Evolutionary conservation across 768 basidiomycete species (phyloP).

Genomic region (Tricholoma flavovirens): DNA sequence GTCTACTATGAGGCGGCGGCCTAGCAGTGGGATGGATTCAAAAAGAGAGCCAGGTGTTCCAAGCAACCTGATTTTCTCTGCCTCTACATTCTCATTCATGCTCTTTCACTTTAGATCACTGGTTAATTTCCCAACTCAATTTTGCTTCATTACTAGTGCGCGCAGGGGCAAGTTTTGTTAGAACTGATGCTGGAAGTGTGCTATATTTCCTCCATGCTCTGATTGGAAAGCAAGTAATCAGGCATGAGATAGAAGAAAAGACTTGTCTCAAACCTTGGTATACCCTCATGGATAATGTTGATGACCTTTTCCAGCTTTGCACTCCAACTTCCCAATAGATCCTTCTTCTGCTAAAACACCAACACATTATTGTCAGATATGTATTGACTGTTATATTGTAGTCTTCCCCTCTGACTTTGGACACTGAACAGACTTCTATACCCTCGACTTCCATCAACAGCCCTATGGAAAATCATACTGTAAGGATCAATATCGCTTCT

Average conservation of each 20-base stretch:
- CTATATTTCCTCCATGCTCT: conserved; percentile 98
- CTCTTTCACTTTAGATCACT: conserved; percentile 89
- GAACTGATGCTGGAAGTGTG: conserved; percentile 74
- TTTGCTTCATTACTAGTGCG: conserved; percentile 60
- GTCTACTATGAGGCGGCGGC: conserved; percentile 33
- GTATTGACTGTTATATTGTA: too few relatives aligned
- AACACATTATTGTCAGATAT: conserved; percentile 75
- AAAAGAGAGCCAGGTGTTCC: conserved; percentile 81
- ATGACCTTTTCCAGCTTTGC: conserved; percentile 84
- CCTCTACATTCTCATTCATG: conserved; percentile 96
- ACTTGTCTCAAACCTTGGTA: conserved; percentile 88
- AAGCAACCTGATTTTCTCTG: conserved; percentile 87
- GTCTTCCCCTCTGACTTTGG: too few relatives aligned
- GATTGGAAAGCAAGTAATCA: conserved; percentile 15
- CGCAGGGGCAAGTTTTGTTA: conserved; percentile 79
- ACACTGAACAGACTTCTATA: too few relatives aligned
- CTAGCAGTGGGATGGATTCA: conserved; percentile 29
- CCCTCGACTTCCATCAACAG: too few relatives aligned
- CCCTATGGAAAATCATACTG: too few relatives aligned
- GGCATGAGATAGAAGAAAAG: conserved; percentile 1
- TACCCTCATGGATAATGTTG: conserved; percentile 89
- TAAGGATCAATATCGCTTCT: too few relatives aligned
- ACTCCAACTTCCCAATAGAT: conserved; percentile 86
- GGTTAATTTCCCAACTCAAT: conserved; percentile 65
- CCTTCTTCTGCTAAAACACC: conserved; percentile 96